Percentiles rank a stretch among this genome's conserved stretches.
phyloP scores from a whole-genome alignment of 768 basidiomycete genomes.

The Mycena latifolia region DNA sequence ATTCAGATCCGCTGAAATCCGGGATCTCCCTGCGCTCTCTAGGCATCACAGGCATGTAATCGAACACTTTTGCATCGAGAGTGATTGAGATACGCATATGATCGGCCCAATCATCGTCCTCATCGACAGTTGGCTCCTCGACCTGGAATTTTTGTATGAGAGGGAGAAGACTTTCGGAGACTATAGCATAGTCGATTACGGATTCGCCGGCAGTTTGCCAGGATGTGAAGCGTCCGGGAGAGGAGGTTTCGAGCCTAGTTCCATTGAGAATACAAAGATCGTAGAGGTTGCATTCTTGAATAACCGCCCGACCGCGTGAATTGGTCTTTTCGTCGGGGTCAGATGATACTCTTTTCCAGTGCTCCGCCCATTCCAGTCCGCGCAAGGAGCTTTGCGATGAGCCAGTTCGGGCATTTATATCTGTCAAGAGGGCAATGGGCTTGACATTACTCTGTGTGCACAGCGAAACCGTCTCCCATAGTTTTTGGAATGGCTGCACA shows the following conservation, averaged over 20 bases:
- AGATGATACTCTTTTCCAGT: background rate
- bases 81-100: slow-evolving; percentile 10
- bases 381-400: background rate
- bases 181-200: background rate
- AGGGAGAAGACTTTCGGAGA: background rate
- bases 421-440: too few species aligned
- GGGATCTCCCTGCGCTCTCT: background rate
- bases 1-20: background rate
- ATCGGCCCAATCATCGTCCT: too few species aligned
- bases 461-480: too few species aligned
- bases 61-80: background rate
- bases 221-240: background rate
- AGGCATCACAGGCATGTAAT: too few species aligned
- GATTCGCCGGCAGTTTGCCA: background rate
- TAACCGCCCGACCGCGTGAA: background rate
- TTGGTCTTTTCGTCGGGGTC: background rate
- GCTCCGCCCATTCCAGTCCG: too few species aligned
- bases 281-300: background rate
- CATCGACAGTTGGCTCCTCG: background rate
- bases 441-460: too few species aligned
- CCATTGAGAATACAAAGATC: slow-evolving; percentile 1
- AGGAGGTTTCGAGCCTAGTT: background rate
- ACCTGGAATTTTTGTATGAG: background rate
- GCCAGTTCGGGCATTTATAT: too few species aligned
- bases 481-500: too few species aligned